Evolutionary conservation across 345 rosid genomes (phyloP).

Genomic region (Murraya koenigii): DNA sequence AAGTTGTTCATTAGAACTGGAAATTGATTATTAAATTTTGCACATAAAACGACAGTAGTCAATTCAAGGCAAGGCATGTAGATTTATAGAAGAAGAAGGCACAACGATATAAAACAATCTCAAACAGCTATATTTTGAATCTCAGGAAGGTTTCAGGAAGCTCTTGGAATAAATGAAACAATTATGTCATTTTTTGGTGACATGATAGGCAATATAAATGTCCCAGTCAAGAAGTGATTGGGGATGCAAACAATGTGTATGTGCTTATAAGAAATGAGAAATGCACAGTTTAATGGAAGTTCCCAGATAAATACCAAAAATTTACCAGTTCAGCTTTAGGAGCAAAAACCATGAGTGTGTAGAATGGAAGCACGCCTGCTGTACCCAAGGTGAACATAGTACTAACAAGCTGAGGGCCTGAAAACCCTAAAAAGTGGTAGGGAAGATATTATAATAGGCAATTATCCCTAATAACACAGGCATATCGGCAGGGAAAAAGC

Average conservation of each 20-base stretch:
- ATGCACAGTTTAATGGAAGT: background rate
- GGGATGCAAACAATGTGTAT: background rate
- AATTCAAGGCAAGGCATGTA: background rate
- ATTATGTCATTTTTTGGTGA: background rate
- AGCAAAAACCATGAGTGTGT: slow-evolving; percentile 87
- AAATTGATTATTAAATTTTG: background rate
- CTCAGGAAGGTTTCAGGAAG: background rate
- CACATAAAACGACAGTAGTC: background rate
- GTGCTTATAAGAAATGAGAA: background rate
- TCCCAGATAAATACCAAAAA: slow-evolving; percentile 5
- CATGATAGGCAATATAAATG: background rate
- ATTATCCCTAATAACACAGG: background rate
- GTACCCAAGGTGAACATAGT: slow-evolving; percentile 72
- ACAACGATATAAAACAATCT: background rate
- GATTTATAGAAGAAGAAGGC: background rate
- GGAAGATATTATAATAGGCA: background rate
- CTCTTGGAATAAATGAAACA: background rate
- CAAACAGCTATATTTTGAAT: background rate
- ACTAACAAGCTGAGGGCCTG: slow-evolving; percentile 67
- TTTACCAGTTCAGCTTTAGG: slow-evolving; percentile 80
- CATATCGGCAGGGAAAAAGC: background rate
- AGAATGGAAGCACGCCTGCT: slow-evolving; percentile 82
- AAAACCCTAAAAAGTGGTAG: slow-evolving; percentile 42
- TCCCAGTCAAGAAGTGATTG: background rate
- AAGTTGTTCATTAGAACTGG: background rate